A percentile compares a stretch with the other conserved stretches of the same genome.
These are phyloP conservation scores for Roridomyces roridus DNA, from an alignment of 768 basidiomycete species.

Conservation along the genomic window DNA sequence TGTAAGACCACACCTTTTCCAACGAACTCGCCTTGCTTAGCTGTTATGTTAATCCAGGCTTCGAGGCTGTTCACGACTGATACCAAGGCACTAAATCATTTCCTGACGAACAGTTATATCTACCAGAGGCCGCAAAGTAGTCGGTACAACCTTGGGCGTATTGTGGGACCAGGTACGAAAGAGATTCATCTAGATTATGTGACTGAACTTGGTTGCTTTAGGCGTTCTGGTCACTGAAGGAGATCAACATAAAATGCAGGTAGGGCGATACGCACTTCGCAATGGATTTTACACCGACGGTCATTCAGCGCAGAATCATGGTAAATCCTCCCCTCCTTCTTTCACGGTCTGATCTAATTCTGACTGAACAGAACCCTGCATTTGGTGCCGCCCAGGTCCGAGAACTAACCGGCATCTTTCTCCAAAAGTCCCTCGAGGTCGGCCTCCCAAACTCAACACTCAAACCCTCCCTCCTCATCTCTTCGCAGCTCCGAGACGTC, in stretches of 20 bases:
- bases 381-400: constrained; percentile 30
- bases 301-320: constrained; percentile 21
- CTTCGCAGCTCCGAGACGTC: constrained; percentile 34
- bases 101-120: constrained; percentile 15
- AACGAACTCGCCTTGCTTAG: background rate
- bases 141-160: constrained; percentile 11
- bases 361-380: constrained; percentile 24
- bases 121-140: constrained; percentile 11
- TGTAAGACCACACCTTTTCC: background rate
- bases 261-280: background rate
- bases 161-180: constrained; percentile 21
- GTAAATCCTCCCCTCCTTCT: background rate
- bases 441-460: background rate
- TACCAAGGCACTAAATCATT: constrained; percentile 18
- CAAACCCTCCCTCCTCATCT: background rate
- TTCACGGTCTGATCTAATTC: background rate
- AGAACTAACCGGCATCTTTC: constrained; percentile 25
- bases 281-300: background rate
- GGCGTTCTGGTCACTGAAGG: constrained; percentile 19
- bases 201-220: background rate
- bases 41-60: background rate
- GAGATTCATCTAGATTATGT: background rate
- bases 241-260: constrained; percentile 20
- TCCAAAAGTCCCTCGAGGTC: constrained; percentile 30
- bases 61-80: constrained; percentile 14